phyloP scores from a whole-genome alignment of 2,329 filamentous ascomycete genomes.

The Aspergillus caelatus region DNA sequence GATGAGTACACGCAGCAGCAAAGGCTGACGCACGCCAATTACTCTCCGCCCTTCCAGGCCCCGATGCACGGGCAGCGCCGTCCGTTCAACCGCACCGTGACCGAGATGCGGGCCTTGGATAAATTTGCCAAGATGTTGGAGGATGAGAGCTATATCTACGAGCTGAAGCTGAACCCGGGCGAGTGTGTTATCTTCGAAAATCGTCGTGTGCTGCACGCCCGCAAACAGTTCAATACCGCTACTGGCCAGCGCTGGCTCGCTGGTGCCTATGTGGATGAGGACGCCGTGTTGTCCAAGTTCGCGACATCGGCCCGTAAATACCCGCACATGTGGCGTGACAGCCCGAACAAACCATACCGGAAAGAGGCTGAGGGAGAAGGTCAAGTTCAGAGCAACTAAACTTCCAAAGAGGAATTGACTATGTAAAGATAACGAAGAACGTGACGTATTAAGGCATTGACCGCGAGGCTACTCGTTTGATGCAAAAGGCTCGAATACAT shows the following conservation, averaged over 20 bases:
- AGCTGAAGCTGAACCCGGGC: conserved; percentile 74
- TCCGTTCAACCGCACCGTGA: conserved; percentile 18
- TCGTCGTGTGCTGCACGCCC: conserved; percentile 78
- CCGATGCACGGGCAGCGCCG: conserved; percentile 36
- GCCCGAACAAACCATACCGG: background rate
- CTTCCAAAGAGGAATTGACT: background rate
- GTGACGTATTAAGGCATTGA: background rate
- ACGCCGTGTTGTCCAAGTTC: conserved; percentile 59
- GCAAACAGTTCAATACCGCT: conserved; percentile 68
- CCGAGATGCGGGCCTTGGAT: conserved; percentile 48
- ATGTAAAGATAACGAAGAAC: background rate
- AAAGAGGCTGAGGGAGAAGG: background rate
- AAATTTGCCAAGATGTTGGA: conserved; percentile 67
- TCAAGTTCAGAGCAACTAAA: background rate
- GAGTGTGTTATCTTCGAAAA: conserved; percentile 97
- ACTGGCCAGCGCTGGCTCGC: conserved; percentile 78
- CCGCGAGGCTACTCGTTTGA: background rate
- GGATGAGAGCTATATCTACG: conserved; percentile 60
- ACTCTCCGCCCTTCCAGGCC: conserved; percentile 81
- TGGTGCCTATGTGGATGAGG: conserved; percentile 77
- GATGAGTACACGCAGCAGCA: conserved; percentile 16
- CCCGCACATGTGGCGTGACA: conserved; percentile 9
- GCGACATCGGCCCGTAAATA: conserved; percentile 22
- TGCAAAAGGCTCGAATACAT: background rate
- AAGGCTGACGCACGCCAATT: conserved; percentile 56